phyloP scores from a whole-genome alignment of 2,329 filamentous ascomycete genomes.

The Fusarium chlamydosporum region DNA sequence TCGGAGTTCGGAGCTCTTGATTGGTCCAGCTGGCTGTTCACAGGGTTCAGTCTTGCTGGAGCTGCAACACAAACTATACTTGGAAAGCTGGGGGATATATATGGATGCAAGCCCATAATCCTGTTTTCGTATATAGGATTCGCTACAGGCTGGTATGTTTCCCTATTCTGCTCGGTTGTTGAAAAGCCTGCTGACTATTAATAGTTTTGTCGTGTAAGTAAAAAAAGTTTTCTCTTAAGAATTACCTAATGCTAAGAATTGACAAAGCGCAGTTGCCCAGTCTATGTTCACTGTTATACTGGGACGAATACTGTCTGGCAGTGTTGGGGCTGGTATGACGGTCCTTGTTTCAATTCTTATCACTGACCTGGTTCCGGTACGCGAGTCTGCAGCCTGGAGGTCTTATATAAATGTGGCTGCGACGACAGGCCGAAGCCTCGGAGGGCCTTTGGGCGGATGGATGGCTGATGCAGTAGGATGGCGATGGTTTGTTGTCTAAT shows the following conservation, averaged over 20 bases:
- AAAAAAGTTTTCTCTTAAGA: accelerated
- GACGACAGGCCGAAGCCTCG: constrained; percentile 65
- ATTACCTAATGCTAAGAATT: neutral
- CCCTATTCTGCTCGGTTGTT: too few relatives aligned
- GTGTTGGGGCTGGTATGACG: constrained; percentile 66
- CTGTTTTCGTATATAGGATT: constrained; percentile 51
- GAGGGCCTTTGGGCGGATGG: constrained; percentile 69
- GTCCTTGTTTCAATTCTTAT: constrained; percentile 67
- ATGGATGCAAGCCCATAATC: constrained; percentile 48
- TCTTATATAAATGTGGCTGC: constrained; percentile 67
- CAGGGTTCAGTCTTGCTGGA: constrained; percentile 53
- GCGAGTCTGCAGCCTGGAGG: constrained; percentile 68
- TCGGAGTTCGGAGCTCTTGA: constrained; percentile 71
- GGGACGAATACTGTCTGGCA: constrained; percentile 66
- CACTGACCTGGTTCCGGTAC: constrained; percentile 66
- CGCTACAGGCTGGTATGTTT: constrained; percentile 56
- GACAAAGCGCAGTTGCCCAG: constrained; percentile 57
- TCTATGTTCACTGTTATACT: constrained; percentile 65
- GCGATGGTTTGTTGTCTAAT: constrained; percentile 60
- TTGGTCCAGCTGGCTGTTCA: constrained; percentile 63
- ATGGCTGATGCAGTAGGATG: constrained; percentile 74
- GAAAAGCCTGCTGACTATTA: neutral
- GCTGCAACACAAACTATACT: constrained; percentile 56
- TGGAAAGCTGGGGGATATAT: constrained; percentile 52
- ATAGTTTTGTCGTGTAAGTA: constrained; percentile 43